phyloP scores from a whole-genome alignment of 2,329 filamentous ascomycete genomes.

The Thelonectria rubi region DNA sequence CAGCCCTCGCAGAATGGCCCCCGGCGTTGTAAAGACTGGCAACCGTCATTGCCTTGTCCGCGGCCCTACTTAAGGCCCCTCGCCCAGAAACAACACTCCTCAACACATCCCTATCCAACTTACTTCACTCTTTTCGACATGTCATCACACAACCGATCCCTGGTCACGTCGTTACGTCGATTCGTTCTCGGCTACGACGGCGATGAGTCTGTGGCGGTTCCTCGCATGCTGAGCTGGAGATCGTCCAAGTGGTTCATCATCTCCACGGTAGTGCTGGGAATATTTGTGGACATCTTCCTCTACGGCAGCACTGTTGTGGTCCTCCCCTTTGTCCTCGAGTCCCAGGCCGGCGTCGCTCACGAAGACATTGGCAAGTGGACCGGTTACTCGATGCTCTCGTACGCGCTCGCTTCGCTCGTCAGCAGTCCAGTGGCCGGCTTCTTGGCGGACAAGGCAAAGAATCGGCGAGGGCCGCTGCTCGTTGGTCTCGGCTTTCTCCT shows the following conservation, averaged over 20 bases:
- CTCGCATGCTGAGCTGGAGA: conserved; percentile 12
- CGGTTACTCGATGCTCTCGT: conserved; percentile 25
- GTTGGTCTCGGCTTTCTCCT: conserved; percentile 18
- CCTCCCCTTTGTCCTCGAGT: conserved; percentile 26
- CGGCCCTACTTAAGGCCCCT: too few species aligned
- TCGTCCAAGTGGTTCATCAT: conserved; percentile 23
- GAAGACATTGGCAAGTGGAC: conserved; percentile 12
- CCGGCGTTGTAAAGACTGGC: too few species aligned
- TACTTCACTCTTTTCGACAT: neutral
- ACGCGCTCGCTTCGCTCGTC: conserved; percentile 19
- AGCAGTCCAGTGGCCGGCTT: conserved; percentile 20
- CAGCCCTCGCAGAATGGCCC: too few species aligned
- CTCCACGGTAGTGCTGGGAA: conserved; percentile 23
- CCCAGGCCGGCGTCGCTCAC: conserved; percentile 7
- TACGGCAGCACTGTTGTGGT: conserved; percentile 29
- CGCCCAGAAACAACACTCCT: neutral
- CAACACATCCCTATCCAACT: neutral
- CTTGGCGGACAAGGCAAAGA: conserved; percentile 25
- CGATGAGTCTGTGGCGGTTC: neutral
- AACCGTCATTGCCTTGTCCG: neutral
- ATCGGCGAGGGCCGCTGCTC: conserved; percentile 20
- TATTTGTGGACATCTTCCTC: conserved; percentile 30
- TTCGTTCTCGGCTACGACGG: conserved; percentile 14
- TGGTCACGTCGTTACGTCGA: neutral
- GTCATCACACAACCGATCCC: neutral